Conservation (phyloP, 2,329 filamentous ascomycete species). For the Aspergillus sp. region DNA sequence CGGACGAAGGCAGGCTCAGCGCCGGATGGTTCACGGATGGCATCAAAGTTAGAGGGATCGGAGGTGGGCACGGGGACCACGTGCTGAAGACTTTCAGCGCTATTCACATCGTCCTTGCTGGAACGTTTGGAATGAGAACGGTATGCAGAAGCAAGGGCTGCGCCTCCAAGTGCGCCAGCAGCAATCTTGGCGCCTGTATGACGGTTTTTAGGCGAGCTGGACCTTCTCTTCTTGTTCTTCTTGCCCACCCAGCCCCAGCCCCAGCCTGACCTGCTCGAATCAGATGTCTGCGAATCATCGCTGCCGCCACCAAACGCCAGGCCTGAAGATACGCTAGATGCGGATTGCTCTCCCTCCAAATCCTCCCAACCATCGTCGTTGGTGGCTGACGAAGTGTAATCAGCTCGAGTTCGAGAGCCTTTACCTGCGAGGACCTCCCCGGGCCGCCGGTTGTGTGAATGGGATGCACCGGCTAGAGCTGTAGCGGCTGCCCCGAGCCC, state of each 20-base stretch:
- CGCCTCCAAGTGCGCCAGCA: slow-evolving; percentile 34
- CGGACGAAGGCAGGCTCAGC: slow-evolving; percentile 30
- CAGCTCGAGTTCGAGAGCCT: slow-evolving; percentile 17
- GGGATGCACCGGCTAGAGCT: slow-evolving; percentile 34
- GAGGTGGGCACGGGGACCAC: slow-evolving; percentile 59
- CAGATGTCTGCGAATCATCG: slow-evolving; percentile 44
- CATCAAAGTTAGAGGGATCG: slow-evolving; percentile 56
- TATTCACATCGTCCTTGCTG: slow-evolving; percentile 26
- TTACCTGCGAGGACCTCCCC: slow-evolving; percentile 25
- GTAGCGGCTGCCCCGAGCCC: slow-evolving; percentile 40
- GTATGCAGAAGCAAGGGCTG: slow-evolving; percentile 32
- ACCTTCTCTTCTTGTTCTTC: slow-evolving; percentile 32
- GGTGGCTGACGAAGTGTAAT: slow-evolving; percentile 16
- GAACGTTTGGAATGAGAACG: slow-evolving; percentile 16
- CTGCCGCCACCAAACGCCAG: slow-evolving; percentile 54
- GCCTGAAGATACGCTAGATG: slow-evolving; percentile 45
- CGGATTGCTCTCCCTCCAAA: slow-evolving; percentile 45
- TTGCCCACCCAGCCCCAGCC: slow-evolving; percentile 51
- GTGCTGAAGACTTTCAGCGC: slow-evolving; percentile 41
- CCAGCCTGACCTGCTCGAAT: slow-evolving; percentile 51
- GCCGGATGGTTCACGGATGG: slow-evolving; percentile 24
- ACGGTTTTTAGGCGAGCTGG: slow-evolving; percentile 10
- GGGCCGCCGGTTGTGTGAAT: slow-evolving; percentile 25
- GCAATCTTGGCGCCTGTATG: slow-evolving; percentile 27
- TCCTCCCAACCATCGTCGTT: slow-evolving; percentile 51